Evolutionary conservation across 2,329 filamentous ascomycete species (phyloP), one percentile per base, ranked within the genome.

Genomic region (Clonostachys rosea): DNA sequence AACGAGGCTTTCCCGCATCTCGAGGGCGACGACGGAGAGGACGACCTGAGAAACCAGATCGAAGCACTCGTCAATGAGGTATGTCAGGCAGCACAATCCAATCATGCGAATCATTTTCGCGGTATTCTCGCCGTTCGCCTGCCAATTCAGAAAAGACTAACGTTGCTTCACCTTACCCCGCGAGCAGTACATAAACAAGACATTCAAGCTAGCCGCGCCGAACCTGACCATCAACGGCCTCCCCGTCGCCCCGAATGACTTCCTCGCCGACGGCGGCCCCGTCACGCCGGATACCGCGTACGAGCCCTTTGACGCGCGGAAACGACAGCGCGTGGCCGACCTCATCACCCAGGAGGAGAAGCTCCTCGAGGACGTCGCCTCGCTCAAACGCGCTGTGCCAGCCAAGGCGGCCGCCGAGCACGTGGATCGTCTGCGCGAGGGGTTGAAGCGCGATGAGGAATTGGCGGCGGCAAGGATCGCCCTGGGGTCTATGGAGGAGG

Each of bases 1-100:
- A 75, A 83, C 63, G 75, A 79, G 55, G 81, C 81, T 44, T 82
- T 91, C 47, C 87, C 87, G 20, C 80, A 81, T 0, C 76, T 83
- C 34, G 79, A 81, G 40, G 61, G 59, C 20, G 60, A 61, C 11
- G 62, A 60, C 12, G 68, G 67, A 17, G 75, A 78, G 49, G 81
- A 84, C 59, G 76, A 78, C 51, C 63, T 85, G 56, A 71, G 82
- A 47, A 70, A 70, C 50, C 69, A 75, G 44, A 83, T 86, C 18
- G 81, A 84, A 56, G 64, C 70, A 52, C 70, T 84, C 3, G 78
- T 86, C 12, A 71, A 80, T 47, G 74, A 82, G 59, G 82, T 84
- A 60, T 33, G 59, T 55, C 18, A 24, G 20, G 13, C 24, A 30
- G 24, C 9, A 45, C 6, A 30, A 40, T 34, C 40, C 34, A n/a